phyloP scores from a whole-genome alignment of 192 early-diverging fungal genomes.

The Obelidium mucronatum region DNA sequence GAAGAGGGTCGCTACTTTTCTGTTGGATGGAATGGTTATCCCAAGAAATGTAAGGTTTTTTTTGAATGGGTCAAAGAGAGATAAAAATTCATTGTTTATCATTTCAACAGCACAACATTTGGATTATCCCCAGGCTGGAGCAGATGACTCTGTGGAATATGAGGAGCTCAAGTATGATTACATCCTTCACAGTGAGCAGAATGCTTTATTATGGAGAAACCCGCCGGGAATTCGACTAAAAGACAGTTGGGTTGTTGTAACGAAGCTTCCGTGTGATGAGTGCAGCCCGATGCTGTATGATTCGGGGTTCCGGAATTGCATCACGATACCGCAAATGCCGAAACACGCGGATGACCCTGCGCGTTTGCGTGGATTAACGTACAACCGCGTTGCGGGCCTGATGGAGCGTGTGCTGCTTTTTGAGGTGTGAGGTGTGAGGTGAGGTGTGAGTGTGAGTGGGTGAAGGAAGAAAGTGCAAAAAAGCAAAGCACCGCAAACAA shows the following conservation, averaged over 20 bases:
- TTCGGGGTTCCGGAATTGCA: constrained; percentile 38
- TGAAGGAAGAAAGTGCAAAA: neutral
- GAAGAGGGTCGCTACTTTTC: constrained; percentile 37
- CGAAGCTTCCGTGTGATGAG: constrained; percentile 54
- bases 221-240: constrained; percentile 27
- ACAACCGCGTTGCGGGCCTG: constrained; percentile 41
- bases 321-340: constrained; percentile 46
- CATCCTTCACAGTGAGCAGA: constrained; percentile 53
- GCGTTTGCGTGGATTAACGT: constrained; percentile 42
- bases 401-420: constrained; percentile 42
- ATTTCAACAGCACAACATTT: constrained; percentile 33
- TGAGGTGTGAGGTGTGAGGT: constrained; percentile 29
- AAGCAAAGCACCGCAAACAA: neutral
- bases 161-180: constrained; percentile 56
- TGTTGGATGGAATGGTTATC: constrained; percentile 54
- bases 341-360: constrained; percentile 42
- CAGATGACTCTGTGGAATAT: constrained; percentile 50
- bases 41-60: constrained; percentile 38
- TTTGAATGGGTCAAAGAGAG: neutral
- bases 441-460: no score
- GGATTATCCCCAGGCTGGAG: constrained; percentile 52
- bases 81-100: neutral
- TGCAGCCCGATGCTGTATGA: constrained; percentile 50
- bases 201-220: constrained; percentile 48
- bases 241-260: constrained; percentile 38